Conservation (phyloP, 179 eudicot genomes). For the Nepenthes alata region DNA sequence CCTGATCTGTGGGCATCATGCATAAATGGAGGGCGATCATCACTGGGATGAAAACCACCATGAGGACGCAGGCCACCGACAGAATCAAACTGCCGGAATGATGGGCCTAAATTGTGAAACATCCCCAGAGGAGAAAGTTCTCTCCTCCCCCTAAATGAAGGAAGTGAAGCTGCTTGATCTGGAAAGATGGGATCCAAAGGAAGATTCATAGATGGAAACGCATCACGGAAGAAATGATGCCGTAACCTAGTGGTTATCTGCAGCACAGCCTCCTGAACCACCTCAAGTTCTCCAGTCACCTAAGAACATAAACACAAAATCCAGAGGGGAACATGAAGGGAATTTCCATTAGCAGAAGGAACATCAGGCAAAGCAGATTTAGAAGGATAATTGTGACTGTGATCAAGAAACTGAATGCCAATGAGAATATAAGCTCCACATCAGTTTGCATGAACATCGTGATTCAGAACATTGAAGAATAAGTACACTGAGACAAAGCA, state of each 20-base stretch:
- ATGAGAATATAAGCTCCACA: too few relatives aligned
- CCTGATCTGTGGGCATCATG: slow-evolving; percentile 61
- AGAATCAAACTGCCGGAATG: slow-evolving; percentile 56
- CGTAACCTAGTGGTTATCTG: slow-evolving; percentile 68
- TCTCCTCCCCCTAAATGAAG: slow-evolving; percentile 52
- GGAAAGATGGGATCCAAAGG: slow-evolving; percentile 37
- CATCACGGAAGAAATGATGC: slow-evolving; percentile 75
- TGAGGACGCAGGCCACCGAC: slow-evolving; percentile 44
- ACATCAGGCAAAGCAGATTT: neutral
- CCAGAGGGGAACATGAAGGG: neutral
- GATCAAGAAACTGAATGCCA: too few relatives aligned
- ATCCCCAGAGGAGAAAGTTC: slow-evolving; percentile 66
- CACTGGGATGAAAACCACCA: slow-evolving; percentile 59
- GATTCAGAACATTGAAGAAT: too few relatives aligned
- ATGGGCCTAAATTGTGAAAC: slow-evolving; percentile 41
- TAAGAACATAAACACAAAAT: slow-evolving; percentile 12
- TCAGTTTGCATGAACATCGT: too few relatives aligned
- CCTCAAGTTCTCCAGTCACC: slow-evolving; percentile 72
- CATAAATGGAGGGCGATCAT: slow-evolving; percentile 57
- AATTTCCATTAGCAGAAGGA: neutral
- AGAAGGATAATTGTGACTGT: too few relatives aligned
- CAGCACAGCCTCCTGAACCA: slow-evolving; percentile 80
- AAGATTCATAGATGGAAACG: slow-evolving; percentile 47
- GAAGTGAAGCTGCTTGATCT: slow-evolving; percentile 52
- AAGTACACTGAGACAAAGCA: neutral